Evolutionary conservation across 306 rosid species (phyloP).

Genomic region (Castanea sativa): DNA sequence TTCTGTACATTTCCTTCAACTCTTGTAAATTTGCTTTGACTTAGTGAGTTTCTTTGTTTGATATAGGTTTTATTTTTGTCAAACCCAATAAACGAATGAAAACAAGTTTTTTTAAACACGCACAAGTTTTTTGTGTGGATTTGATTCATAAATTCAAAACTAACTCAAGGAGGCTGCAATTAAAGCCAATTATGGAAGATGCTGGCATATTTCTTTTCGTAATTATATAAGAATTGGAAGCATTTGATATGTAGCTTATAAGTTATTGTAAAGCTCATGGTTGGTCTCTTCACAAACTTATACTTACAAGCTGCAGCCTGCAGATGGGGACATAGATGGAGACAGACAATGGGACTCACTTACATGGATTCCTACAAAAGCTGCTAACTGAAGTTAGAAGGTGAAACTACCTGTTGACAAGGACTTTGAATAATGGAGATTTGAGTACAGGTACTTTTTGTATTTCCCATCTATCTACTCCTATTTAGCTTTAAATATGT

Average conservation of each 20-base stretch:
- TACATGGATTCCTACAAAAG: neutral
- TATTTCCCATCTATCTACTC: slow-evolving; percentile 17
- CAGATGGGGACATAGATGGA: neutral
- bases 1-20: no score
- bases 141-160: neutral
- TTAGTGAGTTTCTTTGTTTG: no score
- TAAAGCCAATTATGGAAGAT: neutral
- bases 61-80: no score
- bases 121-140: neutral
- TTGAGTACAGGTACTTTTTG: neutral
- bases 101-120: no score
- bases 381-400: neutral
- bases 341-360: neutral
- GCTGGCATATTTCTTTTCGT: neutral
- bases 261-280: neutral
- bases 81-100: no score
- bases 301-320: no score
- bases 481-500: slow-evolving; percentile 2
- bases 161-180: neutral
- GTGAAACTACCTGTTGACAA: neutral
- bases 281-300: no score
- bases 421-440: neutral
- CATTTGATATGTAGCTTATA: neutral
- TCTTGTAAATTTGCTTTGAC: no score
- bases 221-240: neutral